Evolutionary conservation across 257 asterid genomes (phyloP), one percentile per base, ranked within the genome.

Genomic region (Knoxia roxburghii): DNA sequence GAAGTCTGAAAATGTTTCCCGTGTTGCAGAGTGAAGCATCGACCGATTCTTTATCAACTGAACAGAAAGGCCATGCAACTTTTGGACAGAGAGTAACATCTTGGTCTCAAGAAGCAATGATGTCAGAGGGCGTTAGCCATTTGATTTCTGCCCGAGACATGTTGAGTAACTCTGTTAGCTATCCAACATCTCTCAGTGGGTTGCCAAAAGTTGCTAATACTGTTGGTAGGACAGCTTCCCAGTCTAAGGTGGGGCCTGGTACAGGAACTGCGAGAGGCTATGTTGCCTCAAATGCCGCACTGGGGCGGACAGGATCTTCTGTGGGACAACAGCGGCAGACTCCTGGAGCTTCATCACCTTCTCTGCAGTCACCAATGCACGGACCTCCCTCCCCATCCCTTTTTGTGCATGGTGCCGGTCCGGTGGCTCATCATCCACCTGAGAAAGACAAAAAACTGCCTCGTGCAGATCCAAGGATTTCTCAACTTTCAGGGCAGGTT

Each of bases 401-500:
- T 62, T 56, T 75, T 24, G 65, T 75, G 24, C 69, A 41, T 48
- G 65, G 68, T 65, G 64, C 64, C 9, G 69, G 39, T 73, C 87
- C 78, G 52, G 73, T 69, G 68, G 69, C 67, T 45, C 81, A 75
- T 68, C 78, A 68, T 76, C 65, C 71, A 51, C 33, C 79, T 49
- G 91, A 83, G 64, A 78, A 79, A 70, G 80, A 79, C 71, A 83
- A 78, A 21, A 67, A 72, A 5, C 69, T 78, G 30, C 85, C 81
- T 77, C 91, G 80, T 76, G 76, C 79, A 20, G 96, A 82, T 81
- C 86, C 93, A 26, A 82, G 91, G 78, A 76, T 80, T 71, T 82
- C 85, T 70, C 85, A 82, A 41, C 39, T 52, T 72, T 69, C 77
- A 37, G 83, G 80, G 33, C 78, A 69, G 56, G 77, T 75, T 55